Evolutionary conservation across 305 asterid species (phyloP).

Genomic region (Fraxinus angustifolia): DNA sequence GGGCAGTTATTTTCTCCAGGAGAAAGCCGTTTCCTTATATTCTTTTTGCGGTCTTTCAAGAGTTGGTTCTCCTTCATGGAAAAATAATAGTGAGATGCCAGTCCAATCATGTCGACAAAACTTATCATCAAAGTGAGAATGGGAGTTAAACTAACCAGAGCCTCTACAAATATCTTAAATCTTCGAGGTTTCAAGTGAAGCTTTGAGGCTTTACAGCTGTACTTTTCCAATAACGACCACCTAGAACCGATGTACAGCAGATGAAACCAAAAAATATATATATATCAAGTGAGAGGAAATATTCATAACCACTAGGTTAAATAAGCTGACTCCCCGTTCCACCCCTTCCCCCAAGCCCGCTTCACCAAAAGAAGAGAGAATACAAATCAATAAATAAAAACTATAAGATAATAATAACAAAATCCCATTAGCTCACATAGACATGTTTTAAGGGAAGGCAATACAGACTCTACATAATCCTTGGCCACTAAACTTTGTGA

Average conservation of each 20-base stretch:
- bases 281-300: not conserved
- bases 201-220: slow-evolving; percentile 97
- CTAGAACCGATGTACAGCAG: slow-evolving; percentile 37
- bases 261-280: slow-evolving; percentile 10
- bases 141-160: slow-evolving; percentile 63
- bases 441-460: not conserved
- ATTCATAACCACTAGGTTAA: slow-evolving; percentile 9
- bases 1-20: slow-evolving; percentile 61
- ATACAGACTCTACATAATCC: not conserved
- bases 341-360: not conserved
- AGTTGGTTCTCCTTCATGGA: slow-evolving; percentile 85
- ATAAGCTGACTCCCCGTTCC: not conserved
- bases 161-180: slow-evolving; percentile 83
- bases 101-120: slow-evolving; percentile 22
- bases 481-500: not conserved
- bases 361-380: not conserved
- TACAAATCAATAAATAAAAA: not conserved
- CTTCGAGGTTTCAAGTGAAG: slow-evolving; percentile 98
- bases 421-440: not conserved
- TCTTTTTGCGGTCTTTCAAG: slow-evolving; percentile 87
- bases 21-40: slow-evolving; percentile 56
- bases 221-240: slow-evolving; percentile 97
- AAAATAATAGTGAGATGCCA: slow-evolving; percentile 27
- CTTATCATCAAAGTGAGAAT: slow-evolving; percentile 10
- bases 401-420: not conserved